Evolutionary conservation across 202 grass and related monocot species (phyloP).

Genomic region (Carex sylvatica): DNA sequence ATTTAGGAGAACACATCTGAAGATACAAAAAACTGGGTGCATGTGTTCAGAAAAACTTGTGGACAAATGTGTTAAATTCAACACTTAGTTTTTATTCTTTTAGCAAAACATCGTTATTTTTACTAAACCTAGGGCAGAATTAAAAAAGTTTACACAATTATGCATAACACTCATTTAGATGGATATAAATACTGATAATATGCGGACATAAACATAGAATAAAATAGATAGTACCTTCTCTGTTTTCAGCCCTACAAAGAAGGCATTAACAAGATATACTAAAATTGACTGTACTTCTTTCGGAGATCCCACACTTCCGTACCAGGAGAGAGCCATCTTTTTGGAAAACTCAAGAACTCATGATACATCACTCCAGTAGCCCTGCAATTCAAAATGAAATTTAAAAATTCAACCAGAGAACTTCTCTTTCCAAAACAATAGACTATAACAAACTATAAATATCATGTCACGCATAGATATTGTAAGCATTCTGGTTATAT

Average conservation of each 20-base stretch:
- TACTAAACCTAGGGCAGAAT: too few species aligned
- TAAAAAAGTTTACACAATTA: too few species aligned
- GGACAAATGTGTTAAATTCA: too few species aligned
- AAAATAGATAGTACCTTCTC: not conserved
- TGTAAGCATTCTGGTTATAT: not conserved
- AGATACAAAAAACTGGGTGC: too few species aligned
- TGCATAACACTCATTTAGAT: too few species aligned
- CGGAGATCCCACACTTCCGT: not conserved
- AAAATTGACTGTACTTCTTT: not conserved
- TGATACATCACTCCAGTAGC: not conserved
- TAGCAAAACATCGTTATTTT: too few species aligned
- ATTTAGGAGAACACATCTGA: too few species aligned
- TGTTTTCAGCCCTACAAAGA: not conserved
- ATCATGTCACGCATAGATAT: not conserved
- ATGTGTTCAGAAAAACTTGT: too few species aligned
- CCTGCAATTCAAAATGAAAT: not conserved
- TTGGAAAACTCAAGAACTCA: not conserved
- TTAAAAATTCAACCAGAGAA: not conserved
- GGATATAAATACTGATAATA: not conserved
- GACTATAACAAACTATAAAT: not conserved
- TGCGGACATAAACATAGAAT: not conserved
- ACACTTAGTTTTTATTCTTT: too few species aligned
- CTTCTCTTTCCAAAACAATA: not conserved
- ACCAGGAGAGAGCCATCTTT: not conserved
- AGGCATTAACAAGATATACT: not conserved